Conservation (phyloP, 2,329 filamentous ascomycete genomes). For the Colletotrichum higginsianum region DNA sequence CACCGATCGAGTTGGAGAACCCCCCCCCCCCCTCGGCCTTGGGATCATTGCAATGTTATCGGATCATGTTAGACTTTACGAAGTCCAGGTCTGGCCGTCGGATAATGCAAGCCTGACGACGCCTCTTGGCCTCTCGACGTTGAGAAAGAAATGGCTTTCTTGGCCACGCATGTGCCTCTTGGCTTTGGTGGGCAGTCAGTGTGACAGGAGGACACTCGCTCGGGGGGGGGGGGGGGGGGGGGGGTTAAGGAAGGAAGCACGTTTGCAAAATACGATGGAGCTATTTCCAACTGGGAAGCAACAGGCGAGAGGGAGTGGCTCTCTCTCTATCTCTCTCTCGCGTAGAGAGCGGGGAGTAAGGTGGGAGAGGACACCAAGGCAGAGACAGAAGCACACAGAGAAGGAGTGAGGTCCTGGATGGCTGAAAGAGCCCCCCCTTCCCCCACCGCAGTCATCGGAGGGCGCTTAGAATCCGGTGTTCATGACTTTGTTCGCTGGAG, state of each 20-base stretch:
- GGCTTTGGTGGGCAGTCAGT: neutral
- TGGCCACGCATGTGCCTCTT: slow-evolving; percentile 10
- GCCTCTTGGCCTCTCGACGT: slow-evolving; percentile 28
- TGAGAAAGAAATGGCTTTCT: slow-evolving; percentile 35
- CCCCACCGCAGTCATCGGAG: neutral
- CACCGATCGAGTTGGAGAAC: too few relatives aligned
- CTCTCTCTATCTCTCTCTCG: too few relatives aligned
- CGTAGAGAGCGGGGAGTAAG: too few relatives aligned
- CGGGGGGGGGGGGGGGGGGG: neutral
- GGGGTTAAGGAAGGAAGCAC: neutral
- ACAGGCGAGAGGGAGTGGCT: slow-evolving; percentile 22
- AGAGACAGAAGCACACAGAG: slow-evolving; percentile 8
- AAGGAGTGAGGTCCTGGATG: neutral
- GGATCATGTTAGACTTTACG: slow-evolving; percentile 1
- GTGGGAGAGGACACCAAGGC: neutral
- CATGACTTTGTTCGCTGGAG: slow-evolving; percentile 28
- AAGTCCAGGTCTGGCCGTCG: slow-evolving; percentile 29
- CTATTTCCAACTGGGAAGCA: slow-evolving; percentile 35
- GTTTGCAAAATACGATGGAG: slow-evolving; percentile 8
- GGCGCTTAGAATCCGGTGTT: slow-evolving; percentile 9
- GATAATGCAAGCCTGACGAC: slow-evolving; percentile 7
- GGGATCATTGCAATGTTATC: neutral
- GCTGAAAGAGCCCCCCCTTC: neutral
- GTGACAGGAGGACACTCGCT: too few relatives aligned
- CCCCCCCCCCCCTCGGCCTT: neutral